Percentiles rank a stretch among this genome's conserved stretches.
phyloP scores from a whole-genome alignment of 2,329 filamentous ascomycete genomes.

The Exophiala viscosa region DNA sequence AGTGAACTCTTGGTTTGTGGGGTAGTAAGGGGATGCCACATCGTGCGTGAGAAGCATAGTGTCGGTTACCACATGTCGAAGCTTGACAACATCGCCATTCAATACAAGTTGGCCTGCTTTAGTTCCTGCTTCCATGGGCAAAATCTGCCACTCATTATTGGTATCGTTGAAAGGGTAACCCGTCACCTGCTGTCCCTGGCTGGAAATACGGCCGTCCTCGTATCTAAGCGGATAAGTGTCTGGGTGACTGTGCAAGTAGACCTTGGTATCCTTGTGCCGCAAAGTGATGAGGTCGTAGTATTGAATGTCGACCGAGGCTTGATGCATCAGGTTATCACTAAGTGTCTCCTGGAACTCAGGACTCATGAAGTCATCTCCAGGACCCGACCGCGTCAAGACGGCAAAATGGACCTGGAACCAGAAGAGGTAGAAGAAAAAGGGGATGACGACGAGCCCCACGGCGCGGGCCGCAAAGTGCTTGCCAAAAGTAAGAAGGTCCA shows the following conservation, averaged over 20 bases:
- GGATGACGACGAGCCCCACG: slow-evolving; percentile 81
- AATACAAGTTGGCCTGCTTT: slow-evolving; percentile 63
- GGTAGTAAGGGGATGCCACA: slow-evolving; percentile 91
- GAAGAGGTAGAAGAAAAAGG: slow-evolving; percentile 97
- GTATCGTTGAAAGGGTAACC: slow-evolving; percentile 98
- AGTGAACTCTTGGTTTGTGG: slow-evolving; percentile 98
- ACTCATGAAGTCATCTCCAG: slow-evolving; percentile 98
- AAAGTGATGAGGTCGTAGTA: slow-evolving; percentile 87
- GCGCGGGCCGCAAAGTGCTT: slow-evolving; percentile 87
- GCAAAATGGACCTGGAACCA: slow-evolving; percentile 99
- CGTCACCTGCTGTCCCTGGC: slow-evolving; percentile 95
- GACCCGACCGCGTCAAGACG: slow-evolving; percentile 80
- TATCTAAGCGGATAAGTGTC: slow-evolving; percentile 90
- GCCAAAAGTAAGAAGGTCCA: slow-evolving; percentile 72
- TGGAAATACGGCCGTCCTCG: slow-evolving; percentile 94
- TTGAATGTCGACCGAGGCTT: slow-evolving; percentile 78
- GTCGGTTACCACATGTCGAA: slow-evolving; percentile 82
- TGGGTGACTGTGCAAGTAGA: slow-evolving; percentile 88
- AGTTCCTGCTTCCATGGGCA: slow-evolving; percentile 62
- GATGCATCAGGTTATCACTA: slow-evolving; percentile 88
- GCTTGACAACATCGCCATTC: slow-evolving; percentile 80
- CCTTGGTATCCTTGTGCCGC: slow-evolving; percentile 95
- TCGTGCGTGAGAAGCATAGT: slow-evolving; percentile 88
- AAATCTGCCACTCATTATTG: slow-evolving; percentile 96
- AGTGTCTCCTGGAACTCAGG: slow-evolving; percentile 97